Evolutionary conservation across 1,139 yeast genomes (phyloP).

Genomic region (Yamadazyma diospyri): DNA sequence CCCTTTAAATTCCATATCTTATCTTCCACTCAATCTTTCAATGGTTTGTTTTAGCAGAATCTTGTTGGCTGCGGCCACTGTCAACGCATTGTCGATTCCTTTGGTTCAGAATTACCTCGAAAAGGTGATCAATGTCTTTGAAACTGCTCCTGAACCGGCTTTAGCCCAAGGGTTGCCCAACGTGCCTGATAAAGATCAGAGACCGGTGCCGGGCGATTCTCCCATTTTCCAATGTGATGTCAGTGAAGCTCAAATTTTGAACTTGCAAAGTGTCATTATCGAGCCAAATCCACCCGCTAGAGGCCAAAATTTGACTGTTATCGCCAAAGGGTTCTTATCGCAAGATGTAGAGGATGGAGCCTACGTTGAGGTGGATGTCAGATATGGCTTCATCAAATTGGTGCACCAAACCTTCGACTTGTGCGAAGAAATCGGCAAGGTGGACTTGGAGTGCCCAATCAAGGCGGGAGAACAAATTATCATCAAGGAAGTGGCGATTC

Average conservation of each 20-base stretch:
- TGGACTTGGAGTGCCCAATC: slow-evolving; percentile 81
- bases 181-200: slow-evolving; percentile 30
- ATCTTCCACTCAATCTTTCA: too few relatives aligned
- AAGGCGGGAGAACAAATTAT: slow-evolving; percentile 63
- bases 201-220: slow-evolving; percentile 87
- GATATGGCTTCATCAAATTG: slow-evolving; percentile 85
- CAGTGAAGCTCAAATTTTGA: slow-evolving; percentile 56
- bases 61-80: slow-evolving; percentile 8
- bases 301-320: slow-evolving; percentile 74
- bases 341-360: slow-evolving; percentile 72
- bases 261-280: slow-evolving; percentile 56
- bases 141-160: too few relatives aligned
- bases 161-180: slow-evolving; percentile 5
- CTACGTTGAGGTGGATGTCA: slow-evolving; percentile 88
- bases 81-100: slow-evolving; percentile 24
- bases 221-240: slow-evolving; percentile 79
- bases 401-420: slow-evolving; percentile 84
- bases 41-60: neutral
- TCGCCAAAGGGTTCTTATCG: slow-evolving; percentile 64
- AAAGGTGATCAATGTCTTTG: slow-evolving; percentile 19
- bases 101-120: slow-evolving; percentile 18
- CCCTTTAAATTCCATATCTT: too few relatives aligned
- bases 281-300: slow-evolving; percentile 86
- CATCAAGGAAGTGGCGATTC: slow-evolving; percentile 73
- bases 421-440: slow-evolving; percentile 82